These are phyloP conservation scores for Ustulina deusta DNA, from an alignment of 2,329 filamentous ascomycete genomes.

Conservation along the genomic window DNA sequence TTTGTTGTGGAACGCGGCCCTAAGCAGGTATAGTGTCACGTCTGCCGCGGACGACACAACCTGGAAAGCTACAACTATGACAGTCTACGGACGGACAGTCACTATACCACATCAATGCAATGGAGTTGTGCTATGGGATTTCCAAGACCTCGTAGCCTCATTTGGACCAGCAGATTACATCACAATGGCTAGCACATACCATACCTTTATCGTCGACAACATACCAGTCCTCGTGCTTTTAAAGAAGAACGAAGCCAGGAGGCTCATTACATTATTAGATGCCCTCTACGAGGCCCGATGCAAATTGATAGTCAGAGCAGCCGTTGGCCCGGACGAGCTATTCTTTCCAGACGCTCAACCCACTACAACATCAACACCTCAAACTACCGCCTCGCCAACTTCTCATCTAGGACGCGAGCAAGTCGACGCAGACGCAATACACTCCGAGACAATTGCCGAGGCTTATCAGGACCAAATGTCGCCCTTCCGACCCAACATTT, in stretches of 20 bases:
- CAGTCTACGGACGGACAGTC: slow-evolving; percentile 74
- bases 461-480: slow-evolving; percentile 82
- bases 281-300: slow-evolving; percentile 85
- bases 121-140: slow-evolving; percentile 74
- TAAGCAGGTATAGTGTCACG: slow-evolving; percentile 29
- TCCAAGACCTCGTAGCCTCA: slow-evolving; percentile 73
- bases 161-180: slow-evolving; percentile 88
- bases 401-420: slow-evolving; percentile 38
- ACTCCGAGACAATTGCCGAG: slow-evolving; percentile 76
- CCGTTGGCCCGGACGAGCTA: slow-evolving; percentile 75
- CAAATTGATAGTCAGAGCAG: slow-evolving; percentile 77
- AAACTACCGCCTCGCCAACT: slow-evolving; percentile 51
- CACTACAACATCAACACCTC: slow-evolving; percentile 21
- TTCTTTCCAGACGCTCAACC: slow-evolving; percentile 76
- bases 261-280: slow-evolving; percentile 84
- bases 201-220: slow-evolving; percentile 79
- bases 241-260: slow-evolving; percentile 83
- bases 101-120: slow-evolving; percentile 67
- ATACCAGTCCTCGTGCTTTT: slow-evolving; percentile 74
- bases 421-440: slow-evolving; percentile 63
- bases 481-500: slow-evolving; percentile 83
- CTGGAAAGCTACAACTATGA: slow-evolving; percentile 59
- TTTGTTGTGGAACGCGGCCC: slow-evolving; percentile 45
- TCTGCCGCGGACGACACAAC: slow-evolving; percentile 37
- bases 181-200: slow-evolving; percentile 81